Evolutionary conservation across 345 rosid species (phyloP).

Genomic region (Lepidium didymum): DNA sequence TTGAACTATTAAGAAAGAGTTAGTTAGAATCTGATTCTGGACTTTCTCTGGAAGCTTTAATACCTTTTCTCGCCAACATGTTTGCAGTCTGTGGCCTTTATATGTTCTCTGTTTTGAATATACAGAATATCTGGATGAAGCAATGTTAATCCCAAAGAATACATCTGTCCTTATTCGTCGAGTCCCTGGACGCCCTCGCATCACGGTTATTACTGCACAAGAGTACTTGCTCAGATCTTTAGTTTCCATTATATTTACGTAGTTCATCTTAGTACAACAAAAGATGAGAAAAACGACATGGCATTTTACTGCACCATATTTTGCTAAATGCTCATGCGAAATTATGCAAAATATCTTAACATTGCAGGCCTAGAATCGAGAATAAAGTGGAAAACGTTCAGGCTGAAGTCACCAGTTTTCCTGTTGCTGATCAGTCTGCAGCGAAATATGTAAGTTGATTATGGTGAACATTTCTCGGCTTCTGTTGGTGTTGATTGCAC

Average conservation of each 20-base stretch:
- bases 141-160: constrained; percentile 90
- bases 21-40: not conserved
- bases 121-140: constrained; percentile 99
- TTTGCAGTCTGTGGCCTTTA: constrained; percentile 7
- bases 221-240: constrained; percentile 73
- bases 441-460: constrained; percentile 54
- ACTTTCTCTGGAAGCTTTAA: not conserved
- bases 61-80: not conserved
- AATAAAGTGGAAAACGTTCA: constrained; percentile 42
- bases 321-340: not conserved
- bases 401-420: constrained; percentile 40
- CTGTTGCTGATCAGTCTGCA: constrained; percentile 46
- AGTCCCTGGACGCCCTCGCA: constrained; percentile 96
- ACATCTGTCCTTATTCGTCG: constrained; percentile 96
- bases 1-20: not conserved
- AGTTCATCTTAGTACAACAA: not conserved
- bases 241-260: constrained; percentile 15
- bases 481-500: not conserved
- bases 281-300: not conserved
- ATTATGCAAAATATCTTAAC: constrained; percentile 6
- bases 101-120: constrained; percentile 35
- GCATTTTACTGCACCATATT: not conserved
- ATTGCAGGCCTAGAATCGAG: constrained; percentile 64
- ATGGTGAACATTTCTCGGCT: not conserved
- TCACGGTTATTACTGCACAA: constrained; percentile 79